These are phyloP conservation scores for Cylindrotheca fusiformis DNA, from an alignment of 108 stramenopile species.

Conservation along the genomic window DNA sequence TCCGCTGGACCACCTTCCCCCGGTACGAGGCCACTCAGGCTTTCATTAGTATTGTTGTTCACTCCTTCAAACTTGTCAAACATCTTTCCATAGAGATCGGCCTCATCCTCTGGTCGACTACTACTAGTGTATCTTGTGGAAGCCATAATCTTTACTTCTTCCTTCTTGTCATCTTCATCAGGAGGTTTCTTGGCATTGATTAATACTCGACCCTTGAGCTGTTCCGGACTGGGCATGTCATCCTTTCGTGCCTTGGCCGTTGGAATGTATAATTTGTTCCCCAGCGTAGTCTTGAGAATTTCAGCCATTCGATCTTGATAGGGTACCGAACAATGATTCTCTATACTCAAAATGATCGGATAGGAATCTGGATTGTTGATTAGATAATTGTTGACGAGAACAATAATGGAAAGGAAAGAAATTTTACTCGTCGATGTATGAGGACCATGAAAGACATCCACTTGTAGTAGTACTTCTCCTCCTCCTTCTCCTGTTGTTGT, in stretches of 20 bases:
- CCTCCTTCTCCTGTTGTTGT: conserved; percentile 11
- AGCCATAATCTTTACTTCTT: not conserved
- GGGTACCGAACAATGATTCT: conserved; percentile 90
- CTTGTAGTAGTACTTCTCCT: conserved; percentile 18
- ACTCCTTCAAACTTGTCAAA: not conserved
- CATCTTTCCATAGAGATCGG: conserved; percentile 3
- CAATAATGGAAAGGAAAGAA: conserved; percentile 66
- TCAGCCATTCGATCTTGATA: conserved; percentile 84
- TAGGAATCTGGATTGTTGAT: conserved; percentile 49
- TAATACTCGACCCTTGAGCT: conserved; percentile 68
- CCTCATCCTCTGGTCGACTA: conserved; percentile 31
- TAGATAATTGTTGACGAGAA: conserved; percentile 61
- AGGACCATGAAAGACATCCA: conserved; percentile 92
- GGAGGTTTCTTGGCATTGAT: conserved; percentile 80
- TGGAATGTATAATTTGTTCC: conserved; percentile 65
- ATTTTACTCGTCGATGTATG: conserved; percentile 86
- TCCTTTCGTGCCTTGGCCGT: conserved; percentile 13
- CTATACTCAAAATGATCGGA: conserved; percentile 93
- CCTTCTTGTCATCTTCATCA: conserved; percentile 37
- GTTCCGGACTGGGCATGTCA: conserved; percentile 68
- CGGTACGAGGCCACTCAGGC: conserved; percentile 52
- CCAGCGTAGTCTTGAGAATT: conserved; percentile 56
- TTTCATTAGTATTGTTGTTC: conserved; percentile 5
- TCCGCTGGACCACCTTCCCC: too few relatives aligned
- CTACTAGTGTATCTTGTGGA: too few relatives aligned